phyloP scores from a whole-genome alignment of 306 rosid species.

The Medicago truncatula region DNA sequence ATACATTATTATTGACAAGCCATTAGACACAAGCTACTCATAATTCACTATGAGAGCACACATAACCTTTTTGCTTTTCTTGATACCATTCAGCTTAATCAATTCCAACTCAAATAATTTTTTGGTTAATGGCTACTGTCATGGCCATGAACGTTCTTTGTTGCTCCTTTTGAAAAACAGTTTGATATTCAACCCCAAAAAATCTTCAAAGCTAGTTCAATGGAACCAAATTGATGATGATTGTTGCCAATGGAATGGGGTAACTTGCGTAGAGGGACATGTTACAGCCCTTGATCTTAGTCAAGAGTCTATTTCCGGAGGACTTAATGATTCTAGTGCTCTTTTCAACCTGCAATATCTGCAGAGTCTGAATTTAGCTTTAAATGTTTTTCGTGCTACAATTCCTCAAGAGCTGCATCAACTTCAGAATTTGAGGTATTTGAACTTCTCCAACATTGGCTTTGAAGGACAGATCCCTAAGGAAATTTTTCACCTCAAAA shows the following conservation, averaged over 20 bases:
- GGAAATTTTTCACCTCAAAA: conserved; percentile 46
- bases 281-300: conserved; percentile 41
- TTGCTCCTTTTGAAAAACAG: conserved; percentile 25
- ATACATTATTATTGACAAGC: background rate
- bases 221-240: conserved; percentile 41
- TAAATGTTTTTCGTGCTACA: background rate
- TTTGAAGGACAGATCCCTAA: conserved; percentile 47
- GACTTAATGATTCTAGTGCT: conserved; percentile 21
- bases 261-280: conserved; percentile 42
- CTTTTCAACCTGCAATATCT: conserved; percentile 41
- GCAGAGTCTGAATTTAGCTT: conserved; percentile 40
- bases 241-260: conserved; percentile 61
- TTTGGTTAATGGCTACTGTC: background rate
- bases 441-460: conserved; percentile 47
- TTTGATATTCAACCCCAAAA: background rate
- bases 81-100: background rate
- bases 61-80: background rate
- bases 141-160: background rate
- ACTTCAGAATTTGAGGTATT: conserved; percentile 37
- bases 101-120: too few species aligned
- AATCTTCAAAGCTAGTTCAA: conserved; percentile 24
- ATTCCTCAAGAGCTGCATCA: conserved; percentile 38
- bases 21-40: background rate
- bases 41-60: conserved; percentile 14
- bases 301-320: conserved; percentile 26